Evolutionary conservation across 2,329 filamentous ascomycete genomes (phyloP).

Genomic region (Botrytis hyacinthi): DNA sequence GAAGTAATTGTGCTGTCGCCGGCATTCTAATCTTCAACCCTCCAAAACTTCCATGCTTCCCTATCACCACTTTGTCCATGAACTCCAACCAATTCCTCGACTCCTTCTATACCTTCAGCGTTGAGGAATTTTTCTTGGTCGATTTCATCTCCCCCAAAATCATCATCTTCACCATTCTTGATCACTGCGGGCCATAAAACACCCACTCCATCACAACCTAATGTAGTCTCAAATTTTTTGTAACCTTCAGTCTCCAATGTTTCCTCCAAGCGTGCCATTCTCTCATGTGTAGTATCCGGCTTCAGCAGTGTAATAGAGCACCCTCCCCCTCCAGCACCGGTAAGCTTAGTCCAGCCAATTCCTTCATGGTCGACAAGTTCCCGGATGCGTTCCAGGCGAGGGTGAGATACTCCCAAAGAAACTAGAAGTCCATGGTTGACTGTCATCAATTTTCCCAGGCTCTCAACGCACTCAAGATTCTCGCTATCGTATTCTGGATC

Average conservation of each 20-base stretch:
- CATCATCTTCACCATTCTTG: slow-evolving; percentile 77
- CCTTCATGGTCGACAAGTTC: slow-evolving; percentile 86
- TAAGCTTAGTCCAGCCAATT: slow-evolving; percentile 96
- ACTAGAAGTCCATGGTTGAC: slow-evolving; percentile 92
- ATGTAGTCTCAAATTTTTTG: slow-evolving; percentile 79
- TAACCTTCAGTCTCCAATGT: slow-evolving; percentile 72
- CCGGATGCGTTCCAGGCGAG: slow-evolving; percentile 84
- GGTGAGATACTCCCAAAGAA: slow-evolving; percentile 92
- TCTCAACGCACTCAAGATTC: slow-evolving; percentile 62
- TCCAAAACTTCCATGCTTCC: slow-evolving; percentile 87
- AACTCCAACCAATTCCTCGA: slow-evolving; percentile 85
- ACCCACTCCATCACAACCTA: slow-evolving; percentile 91
- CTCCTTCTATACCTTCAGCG: slow-evolving; percentile 78
- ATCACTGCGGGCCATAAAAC: slow-evolving; percentile 91
- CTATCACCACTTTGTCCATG: slow-evolving; percentile 64
- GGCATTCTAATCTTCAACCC: slow-evolving; percentile 48
- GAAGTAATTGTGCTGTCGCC: slow-evolving; percentile 26
- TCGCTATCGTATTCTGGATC: slow-evolving; percentile 66
- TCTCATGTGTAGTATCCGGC: slow-evolving; percentile 56
- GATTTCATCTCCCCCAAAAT: slow-evolving; percentile 85
- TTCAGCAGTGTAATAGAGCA: slow-evolving; percentile 91
- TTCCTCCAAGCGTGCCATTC: slow-evolving; percentile 61
- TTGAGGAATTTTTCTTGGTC: slow-evolving; percentile 84
- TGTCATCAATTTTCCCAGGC: slow-evolving; percentile 82
- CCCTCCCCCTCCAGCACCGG: slow-evolving; percentile 90